phyloP scores from a whole-genome alignment of 306 rosid genomes.

The Prosopis cineraria region DNA sequence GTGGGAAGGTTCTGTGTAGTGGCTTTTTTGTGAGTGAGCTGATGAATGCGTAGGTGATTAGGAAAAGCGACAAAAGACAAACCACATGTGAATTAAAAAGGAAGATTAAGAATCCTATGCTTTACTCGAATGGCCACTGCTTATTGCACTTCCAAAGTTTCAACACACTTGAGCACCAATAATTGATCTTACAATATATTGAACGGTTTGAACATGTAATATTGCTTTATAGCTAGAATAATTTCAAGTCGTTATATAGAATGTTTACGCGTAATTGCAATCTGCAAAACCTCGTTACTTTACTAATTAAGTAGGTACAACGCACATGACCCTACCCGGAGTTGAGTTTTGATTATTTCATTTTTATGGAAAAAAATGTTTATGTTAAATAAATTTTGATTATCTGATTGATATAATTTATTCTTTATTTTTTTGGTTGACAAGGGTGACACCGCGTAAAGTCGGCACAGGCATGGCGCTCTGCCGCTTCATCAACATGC shows the following conservation, averaged over 20 bases:
- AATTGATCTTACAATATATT: not conserved
- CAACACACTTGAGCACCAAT: not conserved
- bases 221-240: no score
- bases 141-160: constrained; percentile 11
- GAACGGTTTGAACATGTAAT: not conserved
- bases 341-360: no score
- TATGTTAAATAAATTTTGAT: no score
- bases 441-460: no score
- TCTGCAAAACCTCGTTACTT: not conserved
- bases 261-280: not conserved
- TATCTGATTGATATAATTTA: no score
- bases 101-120: constrained; percentile 70
- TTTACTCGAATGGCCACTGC: constrained; percentile 41
- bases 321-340: not conserved
- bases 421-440: no score
- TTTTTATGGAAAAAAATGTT: not conserved
- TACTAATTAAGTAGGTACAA: not conserved
- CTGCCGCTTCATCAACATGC: no score
- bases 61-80: constrained; percentile 43
- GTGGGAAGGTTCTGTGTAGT: constrained; percentile 48
- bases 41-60: constrained; percentile 6
- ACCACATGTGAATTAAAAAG: constrained; percentile 49
- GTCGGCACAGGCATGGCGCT: no score
- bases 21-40: constrained; percentile 21
- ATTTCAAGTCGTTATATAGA: not conserved